These are phyloP conservation scores for Fragaria nilgerrensis DNA, from an alignment of 306 rosid genomes.

Conservation along the genomic window DNA sequence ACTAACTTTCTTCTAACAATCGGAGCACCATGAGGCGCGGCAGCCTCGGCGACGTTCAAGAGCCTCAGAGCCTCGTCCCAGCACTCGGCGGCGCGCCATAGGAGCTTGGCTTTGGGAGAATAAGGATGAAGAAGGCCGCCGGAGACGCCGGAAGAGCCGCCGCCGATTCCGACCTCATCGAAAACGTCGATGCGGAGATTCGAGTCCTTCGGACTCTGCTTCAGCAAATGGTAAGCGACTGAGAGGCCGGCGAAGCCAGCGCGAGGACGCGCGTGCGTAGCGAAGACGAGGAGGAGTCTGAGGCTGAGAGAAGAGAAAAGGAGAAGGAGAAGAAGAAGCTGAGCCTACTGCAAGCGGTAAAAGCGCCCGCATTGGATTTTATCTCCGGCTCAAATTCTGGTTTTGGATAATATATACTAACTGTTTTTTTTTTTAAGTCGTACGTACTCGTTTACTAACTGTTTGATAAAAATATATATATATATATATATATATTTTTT, in stretches of 20 bases:
- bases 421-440: no score
- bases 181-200: slow-evolving; percentile 55
- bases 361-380: not conserved
- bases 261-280: slow-evolving; percentile 82
- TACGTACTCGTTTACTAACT: no score
- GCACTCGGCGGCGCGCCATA: slow-evolving; percentile 82
- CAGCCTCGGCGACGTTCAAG: slow-evolving; percentile 66
- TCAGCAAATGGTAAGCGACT: slow-evolving; percentile 76
- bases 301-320: not conserved
- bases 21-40: slow-evolving; percentile 27
- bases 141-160: slow-evolving; percentile 89
- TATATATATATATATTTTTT: no score
- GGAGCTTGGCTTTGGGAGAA: slow-evolving; percentile 84
- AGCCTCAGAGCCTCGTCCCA: slow-evolving; percentile 82
- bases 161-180: slow-evolving; percentile 85
- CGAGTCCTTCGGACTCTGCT: slow-evolving; percentile 62
- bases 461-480: no score
- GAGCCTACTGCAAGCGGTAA: not conserved
- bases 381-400: not conserved
- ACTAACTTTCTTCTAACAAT: slow-evolving; percentile 53
- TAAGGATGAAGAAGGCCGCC: slow-evolving; percentile 97
- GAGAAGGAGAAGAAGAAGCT: not conserved
- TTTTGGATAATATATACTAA: not conserved
- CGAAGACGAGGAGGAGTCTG: slow-evolving; percentile 23
- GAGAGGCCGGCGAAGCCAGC: slow-evolving; percentile 96